Base-by-base conservation (phyloP, 495 filamentous ascomycete species). In the Staphylotrichum tortipilum region DNA sequence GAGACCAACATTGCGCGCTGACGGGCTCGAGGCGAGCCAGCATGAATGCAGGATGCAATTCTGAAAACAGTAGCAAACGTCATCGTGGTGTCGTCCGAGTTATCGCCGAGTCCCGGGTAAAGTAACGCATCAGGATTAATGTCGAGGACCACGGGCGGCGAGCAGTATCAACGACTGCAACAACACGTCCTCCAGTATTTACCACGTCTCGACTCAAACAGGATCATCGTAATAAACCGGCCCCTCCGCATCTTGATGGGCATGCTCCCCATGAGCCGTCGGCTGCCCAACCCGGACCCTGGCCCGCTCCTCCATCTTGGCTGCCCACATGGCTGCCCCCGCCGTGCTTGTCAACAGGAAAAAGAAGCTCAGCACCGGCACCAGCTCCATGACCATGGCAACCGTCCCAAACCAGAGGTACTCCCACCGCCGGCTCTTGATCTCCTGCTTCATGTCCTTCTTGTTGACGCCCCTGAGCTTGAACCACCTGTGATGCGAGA, bases 301-400 rank as follows among this genome's bases (percentile, higher is more conserved):
- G 17, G 58, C 50, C 44, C 54, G 50, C 45, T 72, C 61, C 55
- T 79, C 75, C 24, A 79, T 58, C 21, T 70, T 67, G 0, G 84
- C 81, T 6, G 84, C 86, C 89, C 89, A 98, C 24, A 98, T 67
- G 8, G 89, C 92, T 7, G 90, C 85, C 0, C 91, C 92, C 30
- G 85, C 64, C 3, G 77, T 70, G 4, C 68, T 91, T 0, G 89
- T 95, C 55, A 94, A 82, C 19, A 92, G 75, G 63, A 96, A 95
- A 54, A 88, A 80, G 53, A 95, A 86, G n/a, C 84, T 89, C 14
- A 83, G 73, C 37, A 96, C 69, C 2, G 92, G 92, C 3, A 95
- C 70, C 56, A 95, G 80, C 61, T 95, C 71, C 4, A 81, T 59
- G 11, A 76, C 41, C 62, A 82, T 73, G 40, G 78, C 77, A 9